phyloP scores from a whole-genome alignment of 176 grass and related monocot genomes.

The Eragrostis nindensis region DNA sequence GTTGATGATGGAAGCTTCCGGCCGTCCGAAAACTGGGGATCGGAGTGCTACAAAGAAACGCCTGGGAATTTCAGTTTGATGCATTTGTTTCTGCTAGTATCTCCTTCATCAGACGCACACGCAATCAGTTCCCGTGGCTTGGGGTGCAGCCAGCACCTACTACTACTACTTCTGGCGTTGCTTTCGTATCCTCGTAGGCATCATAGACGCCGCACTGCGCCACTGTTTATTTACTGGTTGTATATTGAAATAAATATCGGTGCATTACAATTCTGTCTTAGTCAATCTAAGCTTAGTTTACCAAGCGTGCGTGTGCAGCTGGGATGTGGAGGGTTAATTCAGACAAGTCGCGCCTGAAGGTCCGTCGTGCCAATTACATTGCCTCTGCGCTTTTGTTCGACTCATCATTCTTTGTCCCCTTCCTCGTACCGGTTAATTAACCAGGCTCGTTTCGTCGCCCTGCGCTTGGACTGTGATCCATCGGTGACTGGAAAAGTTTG shows the following conservation, averaged over 20 bases:
- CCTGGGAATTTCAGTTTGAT: neutral
- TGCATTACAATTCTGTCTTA: neutral
- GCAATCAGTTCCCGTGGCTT: neutral
- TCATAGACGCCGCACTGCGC: too few species aligned
- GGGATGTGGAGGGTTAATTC: neutral
- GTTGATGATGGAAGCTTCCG: neutral
- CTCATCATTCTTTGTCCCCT: neutral
- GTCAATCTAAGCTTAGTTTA: neutral
- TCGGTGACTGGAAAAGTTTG: neutral
- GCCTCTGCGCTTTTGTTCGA: neutral
- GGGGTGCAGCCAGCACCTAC: neutral
- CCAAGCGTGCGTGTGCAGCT: neutral
- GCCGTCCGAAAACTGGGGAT: too few species aligned
- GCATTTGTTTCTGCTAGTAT: neutral
- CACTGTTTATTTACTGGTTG: too few species aligned
- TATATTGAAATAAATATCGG: neutral
- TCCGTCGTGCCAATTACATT: neutral
- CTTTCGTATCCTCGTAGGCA: conserved; percentile 10
- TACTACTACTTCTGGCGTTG: conserved; percentile 25
- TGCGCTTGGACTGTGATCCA: neutral
- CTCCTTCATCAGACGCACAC: neutral
- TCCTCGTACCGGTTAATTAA: neutral
- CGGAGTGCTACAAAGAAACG: too few species aligned
- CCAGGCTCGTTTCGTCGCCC: neutral
- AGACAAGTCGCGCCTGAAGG: neutral